These are phyloP conservation scores for Leishmania turanica DNA, from an alignment of 208 protist genomes.

Conservation along the genomic window DNA sequence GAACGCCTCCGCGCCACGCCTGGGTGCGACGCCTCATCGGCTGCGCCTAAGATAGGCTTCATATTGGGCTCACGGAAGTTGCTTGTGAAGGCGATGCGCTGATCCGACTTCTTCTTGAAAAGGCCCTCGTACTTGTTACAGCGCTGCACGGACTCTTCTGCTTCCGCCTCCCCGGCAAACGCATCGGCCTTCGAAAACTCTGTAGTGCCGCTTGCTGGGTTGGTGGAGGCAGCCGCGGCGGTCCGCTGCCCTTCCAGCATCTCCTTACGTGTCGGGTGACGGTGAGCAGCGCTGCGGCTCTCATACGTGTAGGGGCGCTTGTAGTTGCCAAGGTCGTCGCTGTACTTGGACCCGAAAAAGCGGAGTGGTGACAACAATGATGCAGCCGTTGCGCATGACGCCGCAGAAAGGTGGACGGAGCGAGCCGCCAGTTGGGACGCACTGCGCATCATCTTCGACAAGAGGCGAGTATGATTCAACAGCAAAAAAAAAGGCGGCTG, in stretches of 20 bases:
- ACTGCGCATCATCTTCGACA: slow-evolving; percentile 41
- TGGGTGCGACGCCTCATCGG: not conserved
- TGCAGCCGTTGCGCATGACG: slow-evolving; percentile 5
- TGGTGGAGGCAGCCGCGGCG: slow-evolving; percentile 5
- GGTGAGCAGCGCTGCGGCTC: slow-evolving; percentile 52
- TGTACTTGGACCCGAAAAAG: slow-evolving; percentile 47
- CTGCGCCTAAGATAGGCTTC: slow-evolving; percentile 26
- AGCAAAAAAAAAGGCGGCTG: slow-evolving; percentile 6
- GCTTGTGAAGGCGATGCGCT: slow-evolving; percentile 63
- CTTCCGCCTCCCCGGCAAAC: slow-evolving; percentile 2
- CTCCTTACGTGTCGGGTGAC: slow-evolving; percentile 41
- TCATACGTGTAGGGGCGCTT: slow-evolving; percentile 36
- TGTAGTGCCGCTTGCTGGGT: not conserved
- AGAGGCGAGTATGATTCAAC: not conserved
- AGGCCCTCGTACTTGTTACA: slow-evolving; percentile 55
- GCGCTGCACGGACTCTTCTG: slow-evolving; percentile 23
- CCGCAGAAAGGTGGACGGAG: slow-evolving; percentile 7
- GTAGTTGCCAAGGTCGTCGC: slow-evolving; percentile 36
- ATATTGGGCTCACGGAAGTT: slow-evolving; percentile 47
- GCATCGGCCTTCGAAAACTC: not conserved
- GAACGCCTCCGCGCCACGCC: not conserved
- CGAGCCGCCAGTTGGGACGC: slow-evolving; percentile 17
- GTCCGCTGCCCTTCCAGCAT: slow-evolving; percentile 31
- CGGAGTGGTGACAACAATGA: slow-evolving; percentile 12
- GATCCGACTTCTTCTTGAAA: slow-evolving; percentile 41